Percentiles rank a stretch among this genome's conserved stretches.
phyloP scores from a whole-genome alignment of 2,329 filamentous ascomycete species.

The Cercospora sojina region DNA sequence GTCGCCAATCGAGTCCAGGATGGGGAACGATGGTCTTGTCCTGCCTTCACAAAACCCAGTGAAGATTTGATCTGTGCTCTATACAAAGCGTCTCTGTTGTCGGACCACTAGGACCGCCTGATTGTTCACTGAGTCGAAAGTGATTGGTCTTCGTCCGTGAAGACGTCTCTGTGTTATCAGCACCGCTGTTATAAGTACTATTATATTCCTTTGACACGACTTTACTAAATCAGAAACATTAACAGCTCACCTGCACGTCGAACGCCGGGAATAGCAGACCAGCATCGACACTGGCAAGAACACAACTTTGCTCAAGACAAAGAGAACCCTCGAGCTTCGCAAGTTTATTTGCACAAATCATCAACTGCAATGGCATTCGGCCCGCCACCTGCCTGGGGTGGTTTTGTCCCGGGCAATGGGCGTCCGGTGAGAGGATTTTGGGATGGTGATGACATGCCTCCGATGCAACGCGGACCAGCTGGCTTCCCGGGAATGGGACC shows the following conservation, averaged over 20 bases:
- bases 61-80: not conserved
- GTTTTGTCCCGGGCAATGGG: not conserved
- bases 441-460: not conserved
- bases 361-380: not conserved
- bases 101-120: not conserved
- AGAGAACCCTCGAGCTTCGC: not conserved
- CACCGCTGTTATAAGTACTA: not conserved
- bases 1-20: not conserved
- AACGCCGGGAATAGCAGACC: not conserved
- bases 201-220: not conserved
- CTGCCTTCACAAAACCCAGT: not conserved
- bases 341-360: not conserved
- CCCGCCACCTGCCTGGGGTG: not conserved
- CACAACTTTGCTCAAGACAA: not conserved
- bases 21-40: not conserved
- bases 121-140: not conserved
- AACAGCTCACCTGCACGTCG: not conserved
- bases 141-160: not conserved
- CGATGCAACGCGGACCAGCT: not conserved
- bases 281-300: not conserved
- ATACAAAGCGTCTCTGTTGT: not conserved
- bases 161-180: not conserved
- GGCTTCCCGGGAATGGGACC: not conserved
- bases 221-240: not conserved
- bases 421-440: not conserved